phyloP scores from a whole-genome alignment of 2,329 filamentous ascomycete genomes.

The Aspergillus glaucus region DNA sequence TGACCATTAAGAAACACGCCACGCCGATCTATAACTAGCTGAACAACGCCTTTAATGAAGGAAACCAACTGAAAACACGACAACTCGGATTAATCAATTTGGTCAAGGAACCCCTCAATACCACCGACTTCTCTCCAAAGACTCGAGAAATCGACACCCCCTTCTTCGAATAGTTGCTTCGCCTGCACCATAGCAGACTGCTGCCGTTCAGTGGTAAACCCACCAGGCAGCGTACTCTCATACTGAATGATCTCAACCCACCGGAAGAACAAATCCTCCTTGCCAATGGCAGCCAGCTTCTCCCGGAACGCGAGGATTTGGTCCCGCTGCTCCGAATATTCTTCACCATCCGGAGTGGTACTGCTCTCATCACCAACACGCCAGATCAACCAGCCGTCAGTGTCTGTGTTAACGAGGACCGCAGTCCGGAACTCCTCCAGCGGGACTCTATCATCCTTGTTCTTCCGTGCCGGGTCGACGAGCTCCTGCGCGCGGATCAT shows the following conservation, averaged over 20 bases:
- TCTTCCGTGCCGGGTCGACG: conserved; percentile 45
- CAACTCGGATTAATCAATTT: conserved; percentile 12
- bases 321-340: conserved; percentile 39
- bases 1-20: no score
- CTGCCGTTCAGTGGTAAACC: conserved; percentile 70
- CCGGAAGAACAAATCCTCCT: conserved; percentile 82
- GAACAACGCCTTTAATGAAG: neutral
- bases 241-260: conserved; percentile 93
- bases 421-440: conserved; percentile 65
- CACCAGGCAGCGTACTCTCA: conserved; percentile 71
- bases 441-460: conserved; percentile 27
- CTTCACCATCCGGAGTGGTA: conserved; percentile 33
- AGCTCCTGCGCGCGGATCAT: conserved; percentile 71
- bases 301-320: conserved; percentile 79
- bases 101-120: conserved; percentile 49
- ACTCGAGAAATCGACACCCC: conserved; percentile 74
- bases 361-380: conserved; percentile 51
- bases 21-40: no score
- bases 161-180: conserved; percentile 64
- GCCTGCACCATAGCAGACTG: conserved; percentile 66
- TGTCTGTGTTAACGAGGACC: conserved; percentile 62
- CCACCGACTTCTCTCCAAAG: conserved; percentile 68
- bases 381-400: conserved; percentile 64
- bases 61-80: neutral
- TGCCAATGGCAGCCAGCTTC: conserved; percentile 65